phyloP scores from a whole-genome alignment of 2,329 filamentous ascomycete species.

The Trichophyton benhamiae region DNA sequence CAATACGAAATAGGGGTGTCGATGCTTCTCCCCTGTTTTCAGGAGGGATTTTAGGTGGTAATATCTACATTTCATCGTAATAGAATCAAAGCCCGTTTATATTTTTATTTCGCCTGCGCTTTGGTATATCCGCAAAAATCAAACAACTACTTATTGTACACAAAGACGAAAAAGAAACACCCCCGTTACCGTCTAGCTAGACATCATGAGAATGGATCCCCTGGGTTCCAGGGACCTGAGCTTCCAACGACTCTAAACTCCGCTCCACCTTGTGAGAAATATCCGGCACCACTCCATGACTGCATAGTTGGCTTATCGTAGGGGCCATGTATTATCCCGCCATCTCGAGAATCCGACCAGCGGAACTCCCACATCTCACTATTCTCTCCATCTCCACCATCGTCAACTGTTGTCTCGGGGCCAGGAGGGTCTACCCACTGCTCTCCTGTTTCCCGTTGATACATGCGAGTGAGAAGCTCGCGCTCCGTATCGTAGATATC shows the following conservation, averaged over 20 bases:
- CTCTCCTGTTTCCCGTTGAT: conserved; percentile 72
- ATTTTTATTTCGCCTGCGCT: not conserved
- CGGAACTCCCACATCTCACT: conserved; percentile 68
- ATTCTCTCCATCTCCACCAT: conserved; percentile 23
- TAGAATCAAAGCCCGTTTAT: conserved; percentile 1
- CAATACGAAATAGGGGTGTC: not conserved
- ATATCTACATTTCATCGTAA: not conserved
- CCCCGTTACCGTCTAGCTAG: not conserved
- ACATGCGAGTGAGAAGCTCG: conserved; percentile 72
- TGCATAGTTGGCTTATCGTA: conserved; percentile 78
- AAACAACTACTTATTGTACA: not conserved
- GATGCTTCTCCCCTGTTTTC: not conserved
- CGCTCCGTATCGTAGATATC: conserved; percentile 89
- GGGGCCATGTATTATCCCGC: conserved; percentile 66
- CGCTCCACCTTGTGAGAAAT: conserved; percentile 72
- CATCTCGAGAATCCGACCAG: conserved; percentile 81
- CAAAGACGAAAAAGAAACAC: not conserved
- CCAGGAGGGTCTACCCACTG: conserved; percentile 53
- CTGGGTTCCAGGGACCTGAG: conserved; percentile 40
- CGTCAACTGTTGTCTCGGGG: conserved; percentile 14
- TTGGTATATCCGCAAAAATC: not conserved
- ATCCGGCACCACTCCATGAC: conserved; percentile 81
- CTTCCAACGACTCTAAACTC: conserved; percentile 56
- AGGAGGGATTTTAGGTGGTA: not conserved
- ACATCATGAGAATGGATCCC: not conserved